phyloP scores from a whole-genome alignment of 257 asterid species.

The Jacaranda copaia region DNA sequence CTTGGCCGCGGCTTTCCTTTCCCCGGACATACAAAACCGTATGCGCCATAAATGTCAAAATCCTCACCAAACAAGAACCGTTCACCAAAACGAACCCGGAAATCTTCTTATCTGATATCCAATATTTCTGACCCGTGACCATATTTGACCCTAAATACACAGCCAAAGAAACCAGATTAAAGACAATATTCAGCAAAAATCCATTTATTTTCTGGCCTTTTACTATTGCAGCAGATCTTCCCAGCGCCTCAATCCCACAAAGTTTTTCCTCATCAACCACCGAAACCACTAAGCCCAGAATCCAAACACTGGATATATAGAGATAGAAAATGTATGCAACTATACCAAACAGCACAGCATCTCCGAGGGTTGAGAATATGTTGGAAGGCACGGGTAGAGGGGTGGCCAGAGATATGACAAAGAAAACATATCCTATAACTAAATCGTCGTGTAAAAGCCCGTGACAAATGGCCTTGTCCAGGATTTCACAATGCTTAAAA shows the following conservation, averaged over 20 bases:
- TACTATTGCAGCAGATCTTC: constrained; percentile 34
- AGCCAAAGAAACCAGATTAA: constrained; percentile 9
- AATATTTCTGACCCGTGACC: background rate
- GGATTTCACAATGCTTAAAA: constrained; percentile 11
- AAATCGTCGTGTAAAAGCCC: constrained; percentile 44
- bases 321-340: constrained; percentile 23
- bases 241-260: constrained; percentile 37
- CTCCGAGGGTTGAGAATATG: background rate
- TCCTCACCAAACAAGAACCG: constrained; percentile 32
- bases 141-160: constrained; percentile 14
- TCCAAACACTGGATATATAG: constrained; percentile 35
- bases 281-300: constrained; percentile 35
- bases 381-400: constrained; percentile 12
- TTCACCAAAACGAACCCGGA: constrained; percentile 25
- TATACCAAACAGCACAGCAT: background rate
- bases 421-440: constrained; percentile 30
- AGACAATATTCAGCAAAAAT: constrained; percentile 31
- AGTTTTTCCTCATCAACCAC: constrained; percentile 25
- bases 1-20: background rate
- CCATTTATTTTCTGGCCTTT: constrained; percentile 22
- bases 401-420: background rate
- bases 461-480: constrained; percentile 38
- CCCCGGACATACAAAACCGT: constrained; percentile 34
- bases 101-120: constrained; percentile 18
- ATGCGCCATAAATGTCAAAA: constrained; percentile 29